phyloP scores from a whole-genome alignment of 83 land plant species.

The Larix sibirica region DNA sequence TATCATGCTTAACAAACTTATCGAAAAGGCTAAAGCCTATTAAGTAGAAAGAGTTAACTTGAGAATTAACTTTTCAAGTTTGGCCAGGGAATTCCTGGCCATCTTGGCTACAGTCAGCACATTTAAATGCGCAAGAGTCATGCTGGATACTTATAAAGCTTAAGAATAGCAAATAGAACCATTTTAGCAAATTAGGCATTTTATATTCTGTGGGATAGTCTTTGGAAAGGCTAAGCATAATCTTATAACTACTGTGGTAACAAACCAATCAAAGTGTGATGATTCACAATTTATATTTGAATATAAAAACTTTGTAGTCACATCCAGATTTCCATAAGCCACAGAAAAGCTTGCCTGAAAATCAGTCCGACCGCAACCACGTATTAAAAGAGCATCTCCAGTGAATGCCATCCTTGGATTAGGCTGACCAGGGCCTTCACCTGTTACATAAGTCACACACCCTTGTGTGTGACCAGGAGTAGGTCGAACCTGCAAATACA shows the following conservation, averaged over 20 bases:
- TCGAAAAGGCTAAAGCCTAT: no score
- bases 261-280: neutral
- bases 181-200: neutral
- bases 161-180: neutral
- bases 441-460: constrained; percentile 96
- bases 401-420: constrained; percentile 95
- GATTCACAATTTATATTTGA: neutral
- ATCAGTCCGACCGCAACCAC: constrained; percentile 99
- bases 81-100: no score
- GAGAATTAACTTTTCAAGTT: no score
- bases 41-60: no score
- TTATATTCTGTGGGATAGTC: no score
- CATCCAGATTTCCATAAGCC: neutral
- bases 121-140: no score
- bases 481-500: constrained; percentile 73
- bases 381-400: constrained; percentile 91
- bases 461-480: constrained; percentile 98
- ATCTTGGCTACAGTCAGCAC: no score
- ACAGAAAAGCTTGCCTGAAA: constrained; percentile 63
- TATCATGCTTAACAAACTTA: no score
- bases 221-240: neutral
- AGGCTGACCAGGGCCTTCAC: constrained; percentile 84
- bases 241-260: neutral
- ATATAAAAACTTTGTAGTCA: neutral
- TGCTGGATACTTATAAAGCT: no score